phyloP scores from a whole-genome alignment of 2,329 filamentous ascomycete genomes.

The Pestalotiopsis sp. region DNA sequence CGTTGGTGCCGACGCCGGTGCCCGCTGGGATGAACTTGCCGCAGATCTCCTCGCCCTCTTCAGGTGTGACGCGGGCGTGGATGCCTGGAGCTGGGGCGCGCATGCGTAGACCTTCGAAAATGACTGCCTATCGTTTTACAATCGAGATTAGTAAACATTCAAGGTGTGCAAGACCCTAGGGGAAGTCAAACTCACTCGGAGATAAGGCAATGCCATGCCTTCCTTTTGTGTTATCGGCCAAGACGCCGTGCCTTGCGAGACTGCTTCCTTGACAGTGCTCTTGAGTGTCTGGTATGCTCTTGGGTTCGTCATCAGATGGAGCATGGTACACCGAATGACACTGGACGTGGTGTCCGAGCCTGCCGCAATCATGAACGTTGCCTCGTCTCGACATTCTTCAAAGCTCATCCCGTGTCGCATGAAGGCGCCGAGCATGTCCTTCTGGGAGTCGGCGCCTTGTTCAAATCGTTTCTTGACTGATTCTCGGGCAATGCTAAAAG shows the following conservation, averaged over 20 bases:
- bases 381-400: constrained; percentile 31
- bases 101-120: constrained; percentile 41
- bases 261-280: constrained; percentile 42
- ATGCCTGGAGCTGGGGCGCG: constrained; percentile 34
- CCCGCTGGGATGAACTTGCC: constrained; percentile 38
- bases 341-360: constrained; percentile 55
- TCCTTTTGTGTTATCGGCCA: constrained; percentile 30
- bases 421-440: constrained; percentile 28
- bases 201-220: constrained; percentile 35
- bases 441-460: constrained; percentile 1
- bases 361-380: constrained; percentile 28
- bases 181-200: constrained; percentile 19
- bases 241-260: constrained; percentile 32
- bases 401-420: constrained; percentile 32
- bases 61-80: constrained; percentile 23
- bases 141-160: neutral
- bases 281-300: constrained; percentile 45
- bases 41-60: constrained; percentile 29
- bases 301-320: constrained; percentile 49
- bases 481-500: neutral
- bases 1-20: constrained; percentile 34
- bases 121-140: constrained; percentile 29
- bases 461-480: constrained; percentile 6
- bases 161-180: too few relatives aligned
- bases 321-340: constrained; percentile 46